phyloP scores from a whole-genome alignment of 805 yeast species.

The Myxozyma vanderwaltii region DNA sequence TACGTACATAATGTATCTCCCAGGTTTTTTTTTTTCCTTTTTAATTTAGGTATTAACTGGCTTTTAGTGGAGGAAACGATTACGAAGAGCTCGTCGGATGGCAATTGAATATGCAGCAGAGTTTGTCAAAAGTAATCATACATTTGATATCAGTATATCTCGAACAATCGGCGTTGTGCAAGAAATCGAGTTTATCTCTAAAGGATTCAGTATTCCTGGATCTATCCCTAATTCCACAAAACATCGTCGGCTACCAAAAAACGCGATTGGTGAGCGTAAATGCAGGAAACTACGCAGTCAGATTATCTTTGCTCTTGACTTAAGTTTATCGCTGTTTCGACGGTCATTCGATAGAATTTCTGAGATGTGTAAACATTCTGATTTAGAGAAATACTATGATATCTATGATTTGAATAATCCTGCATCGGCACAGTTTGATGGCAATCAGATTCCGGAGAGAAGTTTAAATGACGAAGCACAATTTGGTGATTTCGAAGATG shows the following conservation, averaged over 20 bases:
- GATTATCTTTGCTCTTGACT: constrained; percentile 26
- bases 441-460: background rate
- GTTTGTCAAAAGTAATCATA: constrained; percentile 28
- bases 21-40: no score
- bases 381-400: constrained; percentile 30
- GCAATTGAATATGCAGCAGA: constrained; percentile 21
- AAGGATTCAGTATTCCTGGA: constrained; percentile 14
- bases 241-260: background rate
- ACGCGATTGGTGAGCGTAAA: constrained; percentile 2
- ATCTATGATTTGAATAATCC: constrained; percentile 27
- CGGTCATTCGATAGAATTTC: constrained; percentile 19
- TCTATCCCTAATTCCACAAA: background rate
- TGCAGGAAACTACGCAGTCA: constrained; percentile 26
- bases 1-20: constrained; percentile 31
- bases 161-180: constrained; percentile 33
- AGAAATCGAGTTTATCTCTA: constrained; percentile 34
- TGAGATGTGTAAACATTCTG: constrained; percentile 15
- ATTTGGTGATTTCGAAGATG: constrained; percentile 3
- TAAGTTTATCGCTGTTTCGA: constrained; percentile 24
- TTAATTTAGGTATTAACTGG: no score
- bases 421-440: background rate
- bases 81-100: constrained; percentile 26
- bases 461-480: background rate
- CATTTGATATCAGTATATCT: constrained; percentile 30
- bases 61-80: constrained; percentile 27